Conservation (phyloP, 257 asterid species). For the Solanum sejunctum region DNA sequence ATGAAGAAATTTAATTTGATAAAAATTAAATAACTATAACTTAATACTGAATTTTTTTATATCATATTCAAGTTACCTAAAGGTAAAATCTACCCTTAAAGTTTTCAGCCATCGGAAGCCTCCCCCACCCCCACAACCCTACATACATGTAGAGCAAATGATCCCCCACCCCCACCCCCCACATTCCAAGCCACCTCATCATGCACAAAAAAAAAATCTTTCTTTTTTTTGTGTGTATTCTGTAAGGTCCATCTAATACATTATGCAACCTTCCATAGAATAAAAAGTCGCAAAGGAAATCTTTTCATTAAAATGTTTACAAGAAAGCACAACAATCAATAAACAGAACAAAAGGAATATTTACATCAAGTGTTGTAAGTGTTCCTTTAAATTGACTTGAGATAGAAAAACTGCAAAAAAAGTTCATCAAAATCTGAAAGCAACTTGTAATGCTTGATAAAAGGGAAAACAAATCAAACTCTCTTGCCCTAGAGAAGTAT, state of each 20-base stretch:
- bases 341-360: rapidly evolving
- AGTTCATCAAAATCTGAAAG: neutral
- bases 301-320: neutral
- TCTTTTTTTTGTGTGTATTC: neutral
- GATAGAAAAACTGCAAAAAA: neutral
- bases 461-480: neutral
- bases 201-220: neutral
- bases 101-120: neutral
- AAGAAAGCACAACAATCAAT: neutral
- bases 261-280: neutral
- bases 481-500: neutral
- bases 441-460: neutral
- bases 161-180: neutral
- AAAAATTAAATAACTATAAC: neutral
- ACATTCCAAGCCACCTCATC: too few relatives aligned
- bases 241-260: neutral
- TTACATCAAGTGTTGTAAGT: too few relatives aligned
- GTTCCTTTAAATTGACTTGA: neutral
- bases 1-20: neutral
- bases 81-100: neutral
- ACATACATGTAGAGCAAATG: neutral
- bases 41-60: neutral
- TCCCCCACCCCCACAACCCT: neutral
- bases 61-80: neutral
- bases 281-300: neutral